Evolutionary conservation across 2,329 filamentous ascomycete genomes (phyloP).

Genomic region (Aspergillus ruber): DNA sequence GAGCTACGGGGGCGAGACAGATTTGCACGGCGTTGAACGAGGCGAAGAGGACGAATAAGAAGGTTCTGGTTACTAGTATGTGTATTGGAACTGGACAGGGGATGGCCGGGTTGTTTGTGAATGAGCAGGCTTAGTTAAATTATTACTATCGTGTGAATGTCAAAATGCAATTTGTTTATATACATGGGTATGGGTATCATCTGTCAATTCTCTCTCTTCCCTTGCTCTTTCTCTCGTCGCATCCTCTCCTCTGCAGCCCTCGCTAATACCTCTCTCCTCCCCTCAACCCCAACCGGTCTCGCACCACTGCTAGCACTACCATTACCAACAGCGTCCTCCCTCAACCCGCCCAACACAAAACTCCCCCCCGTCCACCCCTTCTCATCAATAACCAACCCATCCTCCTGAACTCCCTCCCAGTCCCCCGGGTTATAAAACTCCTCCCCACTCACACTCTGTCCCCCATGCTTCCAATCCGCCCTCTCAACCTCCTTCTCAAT

Average conservation of each 20-base stretch:
- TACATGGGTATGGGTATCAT: too few relatives aligned
- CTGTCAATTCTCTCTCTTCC: slow-evolving; percentile 14
- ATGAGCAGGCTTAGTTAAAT: slow-evolving; percentile 47
- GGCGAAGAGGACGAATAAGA: slow-evolving; percentile 76
- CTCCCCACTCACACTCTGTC: slow-evolving; percentile 54
- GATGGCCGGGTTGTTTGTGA: slow-evolving; percentile 61
- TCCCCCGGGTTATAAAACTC: slow-evolving; percentile 57
- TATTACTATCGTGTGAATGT: too few relatives aligned
- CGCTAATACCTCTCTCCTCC: slow-evolving; percentile 67
- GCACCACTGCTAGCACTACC: slow-evolving; percentile 14
- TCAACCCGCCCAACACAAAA: slow-evolving; percentile 60
- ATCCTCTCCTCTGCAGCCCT: slow-evolving; percentile 64
- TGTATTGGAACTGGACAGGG: slow-evolving; percentile 64
- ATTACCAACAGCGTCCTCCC: slow-evolving; percentile 37
- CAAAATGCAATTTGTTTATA: too few relatives aligned
- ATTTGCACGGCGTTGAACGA: slow-evolving; percentile 88
- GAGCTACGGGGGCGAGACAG: slow-evolving; percentile 81
- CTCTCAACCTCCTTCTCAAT: slow-evolving; percentile 81
- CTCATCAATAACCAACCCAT: slow-evolving; percentile 57
- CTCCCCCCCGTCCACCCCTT: slow-evolving; percentile 74
- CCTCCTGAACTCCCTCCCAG: slow-evolving; percentile 39
- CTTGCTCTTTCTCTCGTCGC: slow-evolving; percentile 44
- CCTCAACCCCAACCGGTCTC: slow-evolving; percentile 44
- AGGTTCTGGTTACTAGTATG: slow-evolving; percentile 88
- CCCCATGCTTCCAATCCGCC: slow-evolving; percentile 70